These are phyloP conservation scores for Lolium perenne DNA, from an alignment of 176 grass and related monocot species.

Conservation along the genomic window DNA sequence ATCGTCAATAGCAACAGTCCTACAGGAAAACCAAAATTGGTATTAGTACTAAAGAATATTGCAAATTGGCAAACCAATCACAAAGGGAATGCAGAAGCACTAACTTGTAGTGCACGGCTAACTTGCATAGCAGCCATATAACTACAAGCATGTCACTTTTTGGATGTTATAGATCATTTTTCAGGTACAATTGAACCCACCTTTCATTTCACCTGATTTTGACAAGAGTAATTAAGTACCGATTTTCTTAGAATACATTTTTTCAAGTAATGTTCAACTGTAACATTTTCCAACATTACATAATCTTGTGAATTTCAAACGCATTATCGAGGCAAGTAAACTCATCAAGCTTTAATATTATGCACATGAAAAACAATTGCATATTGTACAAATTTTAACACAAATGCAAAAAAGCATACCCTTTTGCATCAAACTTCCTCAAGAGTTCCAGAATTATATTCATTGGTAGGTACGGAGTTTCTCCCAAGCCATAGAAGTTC, in stretches of 20 bases:
- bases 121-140: too few species aligned
- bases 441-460: constrained; percentile 1
- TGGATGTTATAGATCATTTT: too few species aligned
- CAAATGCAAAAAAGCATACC: neutral
- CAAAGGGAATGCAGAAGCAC: neutral
- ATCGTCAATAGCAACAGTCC: neutral
- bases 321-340: too few species aligned
- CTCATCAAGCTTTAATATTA: neutral
- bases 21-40: neutral
- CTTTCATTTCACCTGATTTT: too few species aligned
- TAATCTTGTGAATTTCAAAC: too few species aligned
- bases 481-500: constrained; percentile 20
- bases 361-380: neutral
- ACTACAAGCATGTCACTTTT: too few species aligned
- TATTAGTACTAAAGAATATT: neutral
- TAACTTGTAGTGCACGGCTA: too few species aligned
- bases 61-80: neutral
- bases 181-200: too few species aligned
- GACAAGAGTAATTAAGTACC: too few species aligned
- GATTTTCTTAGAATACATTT: too few species aligned
- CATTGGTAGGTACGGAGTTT: neutral
- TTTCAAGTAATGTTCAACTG: too few species aligned
- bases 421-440: neutral
- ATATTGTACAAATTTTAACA: neutral
- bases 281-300: too few species aligned